Percentiles rank a stretch among this genome's conserved stretches.
Evolutionary conservation across 1,284 basidiomycete genomes (phyloP).

Genomic region (Macrocystidia cucumis): DNA sequence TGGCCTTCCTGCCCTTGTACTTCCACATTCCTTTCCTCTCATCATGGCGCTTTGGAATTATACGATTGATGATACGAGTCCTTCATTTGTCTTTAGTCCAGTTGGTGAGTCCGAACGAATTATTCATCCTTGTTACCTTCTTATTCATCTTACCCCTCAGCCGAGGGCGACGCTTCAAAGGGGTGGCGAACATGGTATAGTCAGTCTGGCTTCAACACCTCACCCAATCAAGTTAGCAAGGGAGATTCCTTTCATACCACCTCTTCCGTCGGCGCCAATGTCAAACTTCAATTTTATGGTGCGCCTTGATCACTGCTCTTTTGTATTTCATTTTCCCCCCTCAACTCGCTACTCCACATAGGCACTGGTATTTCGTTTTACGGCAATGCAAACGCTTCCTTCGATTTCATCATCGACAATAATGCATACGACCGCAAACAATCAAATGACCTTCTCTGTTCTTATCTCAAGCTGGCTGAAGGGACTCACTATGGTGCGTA

Average conservation of each 20-base stretch:
- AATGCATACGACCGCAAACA: slow-evolving; percentile 5
- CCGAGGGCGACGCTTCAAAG: slow-evolving; percentile 8
- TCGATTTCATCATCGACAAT: slow-evolving; percentile 21
- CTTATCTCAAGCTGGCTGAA: slow-evolving; percentile 11
- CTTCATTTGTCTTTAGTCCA: slow-evolving; percentile 15
- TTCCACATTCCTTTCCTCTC: slow-evolving; percentile 8
- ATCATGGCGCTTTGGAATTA: slow-evolving; percentile 18
- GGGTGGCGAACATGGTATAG: slow-evolving; percentile 18
- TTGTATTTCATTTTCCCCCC: too few relatives aligned
- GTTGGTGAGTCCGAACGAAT: slow-evolving; percentile 8
- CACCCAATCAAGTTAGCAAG: slow-evolving; percentile 9
- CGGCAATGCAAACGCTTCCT: slow-evolving; percentile 19
- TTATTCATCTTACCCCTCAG: slow-evolving; percentile 8
- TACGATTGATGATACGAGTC: slow-evolving; percentile 16
- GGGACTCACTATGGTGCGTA: slow-evolving; percentile 12
- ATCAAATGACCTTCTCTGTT: slow-evolving; percentile 9
- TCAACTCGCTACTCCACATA: too few relatives aligned
- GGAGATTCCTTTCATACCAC: slow-evolving; percentile 16
- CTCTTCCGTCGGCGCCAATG: slow-evolving; percentile 11
- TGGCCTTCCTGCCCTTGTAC: slow-evolving; percentile 1
- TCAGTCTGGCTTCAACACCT: slow-evolving; percentile 9
- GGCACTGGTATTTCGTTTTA: slow-evolving; percentile 21
- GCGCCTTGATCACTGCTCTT: slow-evolving; percentile 1
- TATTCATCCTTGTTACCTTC: neutral
- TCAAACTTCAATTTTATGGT: slow-evolving; percentile 15